Evolutionary conservation across 2,329 filamentous ascomycete species (phyloP).

Genomic region (Fusarium torulosum): DNA sequence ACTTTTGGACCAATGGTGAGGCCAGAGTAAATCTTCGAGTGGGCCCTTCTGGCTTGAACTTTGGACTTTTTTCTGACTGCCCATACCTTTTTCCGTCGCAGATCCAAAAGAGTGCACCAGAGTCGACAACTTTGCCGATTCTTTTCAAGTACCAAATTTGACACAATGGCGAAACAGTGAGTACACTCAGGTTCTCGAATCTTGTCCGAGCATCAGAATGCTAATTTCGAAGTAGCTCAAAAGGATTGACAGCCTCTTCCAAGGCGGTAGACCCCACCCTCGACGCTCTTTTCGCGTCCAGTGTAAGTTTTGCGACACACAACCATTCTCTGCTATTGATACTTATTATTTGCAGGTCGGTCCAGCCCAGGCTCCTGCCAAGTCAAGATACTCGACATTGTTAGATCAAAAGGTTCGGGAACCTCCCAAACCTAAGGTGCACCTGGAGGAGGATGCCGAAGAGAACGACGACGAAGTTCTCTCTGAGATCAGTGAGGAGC

Average conservation of each 20-base stretch:
- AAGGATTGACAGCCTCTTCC: constrained; percentile 58
- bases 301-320: constrained; percentile 66
- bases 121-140: constrained; percentile 21
- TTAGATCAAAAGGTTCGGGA: constrained; percentile 53
- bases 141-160: constrained; percentile 4
- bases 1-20: constrained; percentile 15
- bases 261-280: constrained; percentile 76
- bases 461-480: constrained; percentile 53
- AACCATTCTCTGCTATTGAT: constrained; percentile 10
- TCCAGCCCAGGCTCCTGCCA: constrained; percentile 61
- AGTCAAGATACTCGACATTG: constrained; percentile 59
- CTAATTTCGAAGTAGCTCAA: constrained; percentile 52
- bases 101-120: constrained; percentile 31
- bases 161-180: constrained; percentile 48
- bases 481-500: constrained; percentile 52
- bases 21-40: constrained; percentile 30
- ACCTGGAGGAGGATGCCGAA: constrained; percentile 51
- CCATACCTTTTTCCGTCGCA: constrained; percentile 42
- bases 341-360: constrained; percentile 58
- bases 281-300: constrained; percentile 77
- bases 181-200: constrained; percentile 1
- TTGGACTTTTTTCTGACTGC: constrained; percentile 44
- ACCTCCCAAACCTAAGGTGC: constrained; percentile 42
- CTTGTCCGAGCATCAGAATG: constrained; percentile 20
- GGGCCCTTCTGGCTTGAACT: constrained; percentile 27